Conservation (phyloP, 2,329 filamentous ascomycete genomes). For the Hypoxylon sp. region DNA sequence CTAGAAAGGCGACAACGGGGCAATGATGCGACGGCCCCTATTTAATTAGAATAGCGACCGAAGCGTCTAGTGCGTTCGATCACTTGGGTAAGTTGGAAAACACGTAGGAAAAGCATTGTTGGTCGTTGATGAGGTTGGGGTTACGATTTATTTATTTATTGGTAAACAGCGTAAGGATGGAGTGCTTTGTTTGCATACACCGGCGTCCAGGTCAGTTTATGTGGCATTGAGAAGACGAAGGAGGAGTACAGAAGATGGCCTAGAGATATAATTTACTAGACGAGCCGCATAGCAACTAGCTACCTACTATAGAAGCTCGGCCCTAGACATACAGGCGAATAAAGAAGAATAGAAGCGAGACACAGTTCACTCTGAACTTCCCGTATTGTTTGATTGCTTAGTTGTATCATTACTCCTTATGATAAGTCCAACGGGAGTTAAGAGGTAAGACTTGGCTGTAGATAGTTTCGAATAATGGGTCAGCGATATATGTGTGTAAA, state of each 20-base stretch:
- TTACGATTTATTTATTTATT: conserved; percentile 6
- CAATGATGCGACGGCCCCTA: background rate
- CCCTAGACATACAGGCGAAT: background rate
- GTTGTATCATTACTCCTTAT: background rate
- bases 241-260: conserved; percentile 1
- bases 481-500: background rate
- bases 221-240: background rate
- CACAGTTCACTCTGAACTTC: background rate
- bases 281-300: background rate
- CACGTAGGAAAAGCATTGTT: conserved; percentile 5
- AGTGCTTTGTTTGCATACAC: conserved; percentile 12
- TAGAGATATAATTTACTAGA: conserved; percentile 18
- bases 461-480: background rate
- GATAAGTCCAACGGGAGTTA: background rate
- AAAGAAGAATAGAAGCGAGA: conserved; percentile 1
- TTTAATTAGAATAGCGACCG: conserved; percentile 13
- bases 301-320: background rate
- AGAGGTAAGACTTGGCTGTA: background rate
- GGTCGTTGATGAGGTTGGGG: conserved; percentile 5
- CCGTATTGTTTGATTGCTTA: background rate
- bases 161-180: conserved; percentile 1
- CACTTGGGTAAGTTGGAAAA: conserved; percentile 5
- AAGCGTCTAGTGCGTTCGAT: conserved; percentile 22
- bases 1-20: conserved; percentile 48
- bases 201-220: conserved; percentile 17